Conservation (phyloP, 2,329 filamentous ascomycete species). For the Aspergillus niger region DNA sequence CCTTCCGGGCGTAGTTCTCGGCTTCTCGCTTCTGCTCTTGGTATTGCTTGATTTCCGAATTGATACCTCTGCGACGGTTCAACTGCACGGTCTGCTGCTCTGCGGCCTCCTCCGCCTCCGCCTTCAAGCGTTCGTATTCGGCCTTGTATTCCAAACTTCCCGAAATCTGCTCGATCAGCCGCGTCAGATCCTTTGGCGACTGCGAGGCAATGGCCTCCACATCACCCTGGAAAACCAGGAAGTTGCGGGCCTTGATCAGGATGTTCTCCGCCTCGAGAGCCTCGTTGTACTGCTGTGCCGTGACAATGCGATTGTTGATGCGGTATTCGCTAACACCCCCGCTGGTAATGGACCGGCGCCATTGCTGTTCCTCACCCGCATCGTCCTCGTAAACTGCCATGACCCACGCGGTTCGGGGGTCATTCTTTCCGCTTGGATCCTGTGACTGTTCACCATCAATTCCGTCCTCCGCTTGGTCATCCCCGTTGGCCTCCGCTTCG, state of each 20-base stretch:
- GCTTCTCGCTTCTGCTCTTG: constrained; percentile 95
- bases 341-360: constrained; percentile 92
- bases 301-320: constrained; percentile 90
- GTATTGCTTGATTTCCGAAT: constrained; percentile 96
- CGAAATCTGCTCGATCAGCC: constrained; percentile 95
- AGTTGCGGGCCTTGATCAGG: constrained; percentile 95
- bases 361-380: constrained; percentile 88
- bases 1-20: constrained; percentile 88
- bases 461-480: constrained; percentile 60
- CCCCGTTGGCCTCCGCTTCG: constrained; percentile 62
- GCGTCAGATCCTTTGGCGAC: constrained; percentile 88
- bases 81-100: constrained; percentile 89
- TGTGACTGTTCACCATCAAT: constrained; percentile 63
- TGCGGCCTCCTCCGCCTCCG: constrained; percentile 78
- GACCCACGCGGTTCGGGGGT: constrained; percentile 95
- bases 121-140: constrained; percentile 89
- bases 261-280: constrained; percentile 93
- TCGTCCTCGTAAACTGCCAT: constrained; percentile 99
- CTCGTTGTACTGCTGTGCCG: constrained; percentile 89
- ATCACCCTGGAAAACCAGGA: constrained; percentile 97
- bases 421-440: constrained; percentile 59
- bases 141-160: constrained; percentile 92
- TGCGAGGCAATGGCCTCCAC: constrained; percentile 96
- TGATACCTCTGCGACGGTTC: constrained; percentile 87
- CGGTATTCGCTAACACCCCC: constrained; percentile 90